Evolutionary conservation across 768 basidiomycete species (phyloP), one percentile per base, ranked within the genome.

Genomic region (Phlebiopsis gigantea): DNA sequence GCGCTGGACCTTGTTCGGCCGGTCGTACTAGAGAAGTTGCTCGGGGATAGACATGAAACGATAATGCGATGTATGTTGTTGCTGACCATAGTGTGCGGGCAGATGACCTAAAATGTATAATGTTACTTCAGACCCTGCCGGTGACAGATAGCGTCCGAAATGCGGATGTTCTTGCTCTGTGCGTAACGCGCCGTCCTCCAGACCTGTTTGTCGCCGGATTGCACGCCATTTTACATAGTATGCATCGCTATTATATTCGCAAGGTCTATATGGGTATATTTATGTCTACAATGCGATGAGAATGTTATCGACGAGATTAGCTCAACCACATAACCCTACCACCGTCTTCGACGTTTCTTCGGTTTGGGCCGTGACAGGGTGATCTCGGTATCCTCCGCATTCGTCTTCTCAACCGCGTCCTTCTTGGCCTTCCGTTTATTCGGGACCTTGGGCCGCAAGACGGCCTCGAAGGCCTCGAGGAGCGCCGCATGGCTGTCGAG

Each of bases 1-100:
- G 76, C 81, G 90, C 65, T 98, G 94, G 94, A 95, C 95, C 62
- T 77, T 99, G 81, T 99, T 98, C 72, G 97, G 97, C 39, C 79
- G 92, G 63, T 89, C 87, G 21, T 93, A 92, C 67, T 93, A 80
- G 69, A 65, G 43, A 34, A 22, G 5, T 46, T 31, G n/a, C 25
- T 39, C n/a, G 15, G 43, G 26, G 22, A 17, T 52, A 7, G n/a
- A n/a, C n/a, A n/a, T n/a, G 34, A 9, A 3, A 39, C 12, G 17
- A 39, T 39, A 3, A 17, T 39, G 50, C 19, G 50, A 30, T 51
- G 14, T 51, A 26, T 22, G 34, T 51, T 15, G 14, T 30, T 30
- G 6, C 28, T 9, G 48, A n/a, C 29, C 24, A 19, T 10, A 39
- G 34, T 39, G 12, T 17, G 12, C 34, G 34, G 12, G 34, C 34